Percentiles rank a stretch among this genome's conserved stretches.
Conservation (phyloP, 2,329 filamentous ascomycete species). For the Rhexocercosporidium sp. region DNA sequence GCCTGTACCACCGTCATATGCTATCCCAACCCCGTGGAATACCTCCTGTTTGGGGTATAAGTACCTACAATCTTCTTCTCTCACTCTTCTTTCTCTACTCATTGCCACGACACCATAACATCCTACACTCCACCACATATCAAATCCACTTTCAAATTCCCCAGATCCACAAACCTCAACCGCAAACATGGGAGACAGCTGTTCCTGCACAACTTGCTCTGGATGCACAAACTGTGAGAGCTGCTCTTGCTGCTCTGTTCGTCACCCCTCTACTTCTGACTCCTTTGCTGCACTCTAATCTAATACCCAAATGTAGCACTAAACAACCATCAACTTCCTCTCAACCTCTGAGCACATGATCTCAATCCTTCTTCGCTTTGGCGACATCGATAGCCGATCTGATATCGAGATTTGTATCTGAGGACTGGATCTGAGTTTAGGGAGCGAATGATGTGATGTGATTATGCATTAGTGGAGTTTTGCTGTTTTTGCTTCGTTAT, state of each 20-base stretch:
- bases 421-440: background rate
- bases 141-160: constrained; percentile 8
- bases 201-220: constrained; percentile 20
- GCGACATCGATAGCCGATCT: background rate
- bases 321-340: constrained; percentile 7
- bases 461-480: too few species aligned
- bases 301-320: constrained; percentile 6
- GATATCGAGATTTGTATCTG: background rate
- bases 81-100: background rate
- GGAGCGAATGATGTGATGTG: too few species aligned
- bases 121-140: background rate
- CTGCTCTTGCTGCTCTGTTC: constrained; percentile 29
- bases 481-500: too few species aligned
- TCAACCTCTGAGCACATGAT: background rate
- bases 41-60: constrained; percentile 12
- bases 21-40: background rate
- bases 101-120: constrained; percentile 2
- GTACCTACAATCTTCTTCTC: background rate
- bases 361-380: background rate
- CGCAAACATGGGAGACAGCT: constrained; percentile 18
- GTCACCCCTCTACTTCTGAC: background rate
- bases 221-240: constrained; percentile 17
- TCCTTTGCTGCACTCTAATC: background rate
- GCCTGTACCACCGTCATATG: constrained; percentile 4
- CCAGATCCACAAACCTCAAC: constrained; percentile 3